These are phyloP conservation scores for Logfia minima DNA, from an alignment of 129 eudicot genomes.

Conservation along the genomic window DNA sequence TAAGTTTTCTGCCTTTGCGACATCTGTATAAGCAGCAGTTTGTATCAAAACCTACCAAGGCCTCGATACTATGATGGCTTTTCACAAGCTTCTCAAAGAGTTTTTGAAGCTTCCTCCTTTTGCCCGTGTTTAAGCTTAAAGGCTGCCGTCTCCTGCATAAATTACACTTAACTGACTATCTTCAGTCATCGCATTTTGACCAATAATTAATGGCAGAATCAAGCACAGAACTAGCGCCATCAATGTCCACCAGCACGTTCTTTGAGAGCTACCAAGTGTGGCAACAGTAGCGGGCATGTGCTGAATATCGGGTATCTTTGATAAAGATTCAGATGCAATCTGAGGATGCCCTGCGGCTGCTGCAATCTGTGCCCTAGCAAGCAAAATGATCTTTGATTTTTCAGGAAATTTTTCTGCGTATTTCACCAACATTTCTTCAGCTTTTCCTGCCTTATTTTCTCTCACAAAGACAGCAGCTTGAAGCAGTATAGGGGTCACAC, in stretches of 20 bases:
- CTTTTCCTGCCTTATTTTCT: conserved; percentile 85
- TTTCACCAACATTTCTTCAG: conserved; percentile 74
- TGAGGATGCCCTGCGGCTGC: conserved; percentile 89
- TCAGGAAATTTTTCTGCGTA: conserved; percentile 64
- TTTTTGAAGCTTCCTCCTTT: conserved; percentile 68
- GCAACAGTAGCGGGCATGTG: conserved; percentile 98
- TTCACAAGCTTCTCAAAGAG: conserved; percentile 82
- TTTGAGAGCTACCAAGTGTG: conserved; percentile 75
- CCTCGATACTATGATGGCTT: conserved; percentile 62
- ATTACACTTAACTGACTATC: conserved; percentile 60
- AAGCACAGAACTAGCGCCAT: conserved; percentile 64
- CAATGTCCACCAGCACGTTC: conserved; percentile 88
- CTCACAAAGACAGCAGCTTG: conserved; percentile 87
- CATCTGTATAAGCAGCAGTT: conserved; percentile 71
- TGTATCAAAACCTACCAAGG: conserved; percentile 77
- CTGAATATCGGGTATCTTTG: conserved; percentile 75
- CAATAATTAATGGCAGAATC: conserved; percentile 71
- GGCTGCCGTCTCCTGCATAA: conserved; percentile 83
- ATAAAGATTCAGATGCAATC: conserved; percentile 74
- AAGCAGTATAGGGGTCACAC: conserved; percentile 72
- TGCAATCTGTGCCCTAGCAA: conserved; percentile 89
- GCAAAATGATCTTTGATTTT: conserved; percentile 51
- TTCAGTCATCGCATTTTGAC: conserved; percentile 92
- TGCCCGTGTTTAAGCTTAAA: conserved; percentile 84
- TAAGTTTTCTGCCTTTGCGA: conserved; percentile 87